Conservation (phyloP, 2,329 filamentous ascomycete genomes). For the Fusarium sp. region DNA sequence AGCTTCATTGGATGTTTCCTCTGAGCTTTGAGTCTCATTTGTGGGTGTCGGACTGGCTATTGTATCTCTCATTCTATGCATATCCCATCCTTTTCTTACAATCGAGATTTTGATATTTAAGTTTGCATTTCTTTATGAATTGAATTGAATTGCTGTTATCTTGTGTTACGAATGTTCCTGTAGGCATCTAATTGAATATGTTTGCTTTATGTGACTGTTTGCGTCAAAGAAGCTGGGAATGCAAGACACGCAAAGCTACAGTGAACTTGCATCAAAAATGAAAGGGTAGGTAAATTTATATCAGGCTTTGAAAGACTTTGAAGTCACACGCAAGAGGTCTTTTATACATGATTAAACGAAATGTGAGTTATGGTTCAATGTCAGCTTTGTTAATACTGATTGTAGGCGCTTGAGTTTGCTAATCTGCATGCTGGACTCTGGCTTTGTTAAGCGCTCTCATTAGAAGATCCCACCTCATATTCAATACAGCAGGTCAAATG, state of each 20-base stretch:
- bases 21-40: neutral
- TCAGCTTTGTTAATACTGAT: neutral
- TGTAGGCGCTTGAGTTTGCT: rapidly evolving
- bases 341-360: neutral
- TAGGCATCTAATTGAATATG: rapidly evolving
- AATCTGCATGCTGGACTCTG: neutral
- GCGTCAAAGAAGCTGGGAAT: no score
- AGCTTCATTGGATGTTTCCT: neutral
- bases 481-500: neutral
- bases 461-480: rapidly evolving
- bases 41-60: neutral
- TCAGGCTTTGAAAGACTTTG: rapidly evolving
- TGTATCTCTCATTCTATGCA: neutral
- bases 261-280: neutral
- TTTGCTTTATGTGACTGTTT: rapidly evolving
- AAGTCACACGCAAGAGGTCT: no score
- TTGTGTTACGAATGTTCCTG: rapidly evolving
- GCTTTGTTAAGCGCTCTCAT: neutral
- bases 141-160: no score
- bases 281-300: rapidly evolving
- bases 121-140: no score
- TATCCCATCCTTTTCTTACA: neutral
- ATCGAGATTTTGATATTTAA: rapidly evolving
- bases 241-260: neutral
- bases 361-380: neutral